A percentile compares a stretch with the other conserved stretches of the same genome.
Conservation (phyloP, 768 basidiomycete species). For the Phanerochaete carnosa region DNA sequence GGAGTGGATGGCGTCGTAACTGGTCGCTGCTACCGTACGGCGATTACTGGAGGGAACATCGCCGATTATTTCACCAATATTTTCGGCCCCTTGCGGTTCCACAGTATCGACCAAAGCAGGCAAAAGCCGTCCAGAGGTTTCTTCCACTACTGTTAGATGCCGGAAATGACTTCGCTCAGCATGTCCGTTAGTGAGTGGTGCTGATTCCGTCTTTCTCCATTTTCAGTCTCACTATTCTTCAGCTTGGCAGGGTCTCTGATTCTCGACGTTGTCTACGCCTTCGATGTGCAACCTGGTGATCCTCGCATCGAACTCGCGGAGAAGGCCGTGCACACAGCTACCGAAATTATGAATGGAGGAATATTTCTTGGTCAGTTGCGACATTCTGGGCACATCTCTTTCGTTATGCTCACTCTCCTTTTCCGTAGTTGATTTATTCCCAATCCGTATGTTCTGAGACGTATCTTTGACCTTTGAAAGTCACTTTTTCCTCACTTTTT, state of each 20-base stretch:
- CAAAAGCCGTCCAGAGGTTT: conserved; percentile 1
- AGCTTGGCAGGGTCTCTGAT: conserved; percentile 4
- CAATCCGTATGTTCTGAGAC: neutral
- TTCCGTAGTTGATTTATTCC: conserved; percentile 2
- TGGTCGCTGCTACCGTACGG: neutral
- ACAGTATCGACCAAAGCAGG: neutral
- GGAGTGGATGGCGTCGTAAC: conserved; percentile 6
- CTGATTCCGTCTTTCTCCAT: too few species aligned
- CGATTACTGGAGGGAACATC: conserved; percentile 3
- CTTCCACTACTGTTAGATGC: conserved; percentile 19
- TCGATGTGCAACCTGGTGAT: neutral
- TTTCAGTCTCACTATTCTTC: too few species aligned
- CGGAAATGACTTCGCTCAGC: conserved; percentile 20
- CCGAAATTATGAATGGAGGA: neutral
- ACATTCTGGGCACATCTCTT: neutral
- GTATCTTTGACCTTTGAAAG: conserved; percentile 32
- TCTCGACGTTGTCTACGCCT: conserved; percentile 7
- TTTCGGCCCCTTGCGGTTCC: neutral
- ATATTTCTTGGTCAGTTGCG: neutral
- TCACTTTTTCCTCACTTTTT: neutral
- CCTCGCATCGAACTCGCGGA: neutral
- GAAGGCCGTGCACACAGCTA: neutral
- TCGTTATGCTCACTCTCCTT: neutral
- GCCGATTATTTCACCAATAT: conserved; percentile 10
- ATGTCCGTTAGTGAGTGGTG: neutral